phyloP scores from a whole-genome alignment of 495 filamentous ascomycete species.

The Penicillium arizonense region DNA sequence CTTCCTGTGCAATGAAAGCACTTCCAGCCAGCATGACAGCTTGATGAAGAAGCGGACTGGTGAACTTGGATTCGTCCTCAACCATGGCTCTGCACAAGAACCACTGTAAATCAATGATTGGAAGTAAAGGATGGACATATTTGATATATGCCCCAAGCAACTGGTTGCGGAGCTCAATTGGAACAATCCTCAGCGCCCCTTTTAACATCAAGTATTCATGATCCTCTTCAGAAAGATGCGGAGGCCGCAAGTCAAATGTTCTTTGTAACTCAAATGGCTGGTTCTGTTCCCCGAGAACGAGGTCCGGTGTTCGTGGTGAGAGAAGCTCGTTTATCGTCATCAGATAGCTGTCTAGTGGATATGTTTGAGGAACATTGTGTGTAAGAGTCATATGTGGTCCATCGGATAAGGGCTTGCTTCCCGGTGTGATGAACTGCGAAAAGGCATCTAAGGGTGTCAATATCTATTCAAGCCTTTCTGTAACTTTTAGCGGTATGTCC shows the following conservation, averaged over 20 bases:
- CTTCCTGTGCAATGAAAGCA: too few species aligned
- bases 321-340: conserved; percentile 5
- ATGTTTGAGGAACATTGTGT: conserved; percentile 8
- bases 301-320: background rate
- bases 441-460: background rate
- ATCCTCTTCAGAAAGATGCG: conserved; percentile 2
- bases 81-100: conserved; percentile 4
- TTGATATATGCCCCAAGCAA: conserved; percentile 5
- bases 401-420: conserved; percentile 1
- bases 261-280: background rate
- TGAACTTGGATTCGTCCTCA: background rate
- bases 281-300: background rate
- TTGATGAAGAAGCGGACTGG: too few species aligned
- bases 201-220: conserved; percentile 2
- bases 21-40: too few species aligned
- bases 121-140: conserved; percentile 7
- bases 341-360: conserved; percentile 7
- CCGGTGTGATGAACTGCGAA: background rate
- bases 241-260: background rate
- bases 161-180: conserved; percentile 2
- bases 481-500: background rate
- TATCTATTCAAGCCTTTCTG: background rate
- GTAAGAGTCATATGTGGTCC: conserved; percentile 4
- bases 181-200: conserved; percentile 3
- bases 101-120: conserved; percentile 4